Conservation (phyloP, 169 alveolate genomes). For the Pseudocohnilembus persalinus region DNA sequence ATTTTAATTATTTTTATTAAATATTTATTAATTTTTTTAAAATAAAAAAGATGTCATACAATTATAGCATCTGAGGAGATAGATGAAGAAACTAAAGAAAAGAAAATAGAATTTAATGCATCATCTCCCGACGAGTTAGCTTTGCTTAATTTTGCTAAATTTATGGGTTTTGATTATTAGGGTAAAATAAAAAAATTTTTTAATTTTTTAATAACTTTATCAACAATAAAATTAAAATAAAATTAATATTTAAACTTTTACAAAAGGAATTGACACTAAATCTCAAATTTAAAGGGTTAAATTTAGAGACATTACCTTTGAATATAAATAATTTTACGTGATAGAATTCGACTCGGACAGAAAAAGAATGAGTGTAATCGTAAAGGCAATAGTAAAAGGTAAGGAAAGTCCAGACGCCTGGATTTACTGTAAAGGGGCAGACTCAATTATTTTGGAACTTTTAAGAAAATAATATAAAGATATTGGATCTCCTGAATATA, state of each 20-base stretch:
- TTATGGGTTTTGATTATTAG: conserved; percentile 56
- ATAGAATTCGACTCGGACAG: conserved; percentile 92
- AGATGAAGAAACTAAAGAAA: conserved; percentile 43
- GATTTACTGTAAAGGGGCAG: conserved; percentile 78
- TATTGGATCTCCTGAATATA: conserved; percentile 25
- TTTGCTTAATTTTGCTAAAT: conserved; percentile 81
- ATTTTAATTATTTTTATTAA: no score
- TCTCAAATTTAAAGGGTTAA: conserved; percentile 29
- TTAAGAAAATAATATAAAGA: conserved; percentile 6
- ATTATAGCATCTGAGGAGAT: conserved; percentile 63
- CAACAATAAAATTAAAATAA: no score
- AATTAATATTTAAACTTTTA: no score
- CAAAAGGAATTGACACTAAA: conserved; percentile 49
- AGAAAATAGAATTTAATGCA: conserved; percentile 64
- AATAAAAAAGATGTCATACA: conserved; percentile 70
- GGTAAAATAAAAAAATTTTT: conserved; percentile 34
- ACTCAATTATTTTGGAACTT: conserved; percentile 66
- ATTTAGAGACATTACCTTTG: conserved; percentile 17
- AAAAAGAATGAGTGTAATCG: conserved; percentile 94
- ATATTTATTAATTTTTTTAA: conserved; percentile 21
- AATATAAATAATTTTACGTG: conserved; percentile 87
- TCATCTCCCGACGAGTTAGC: conserved; percentile 93
- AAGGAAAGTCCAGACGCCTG: conserved; percentile 36
- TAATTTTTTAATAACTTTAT: no score
- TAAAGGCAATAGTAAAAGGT: conserved; percentile 32